Conservation (phyloP, 31 red algal genomes). For the Odonthalia washingtoniensis region DNA sequence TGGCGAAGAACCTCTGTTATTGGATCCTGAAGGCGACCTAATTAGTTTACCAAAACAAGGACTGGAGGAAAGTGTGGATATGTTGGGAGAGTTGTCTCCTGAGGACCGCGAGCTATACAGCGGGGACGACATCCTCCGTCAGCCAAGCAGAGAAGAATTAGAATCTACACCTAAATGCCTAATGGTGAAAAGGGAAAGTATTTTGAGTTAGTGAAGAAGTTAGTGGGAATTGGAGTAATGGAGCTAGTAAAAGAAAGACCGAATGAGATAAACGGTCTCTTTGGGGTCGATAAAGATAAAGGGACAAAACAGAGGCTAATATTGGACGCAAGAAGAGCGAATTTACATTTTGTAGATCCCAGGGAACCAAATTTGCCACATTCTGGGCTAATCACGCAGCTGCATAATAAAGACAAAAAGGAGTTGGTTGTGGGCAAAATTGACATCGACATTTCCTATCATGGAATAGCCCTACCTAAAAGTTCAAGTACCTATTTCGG, state of each 20-base stretch:
- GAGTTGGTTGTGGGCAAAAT: not conserved
- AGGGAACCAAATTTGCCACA: not conserved
- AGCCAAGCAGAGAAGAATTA: no score
- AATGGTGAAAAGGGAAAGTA: not conserved
- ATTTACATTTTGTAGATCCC: not conserved
- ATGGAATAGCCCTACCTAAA: not conserved
- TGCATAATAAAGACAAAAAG: not conserved
- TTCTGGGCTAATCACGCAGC: not conserved
- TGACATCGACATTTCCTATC: not conserved
- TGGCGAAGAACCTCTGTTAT: no score
- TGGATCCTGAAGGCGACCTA: no score
- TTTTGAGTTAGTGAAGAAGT: not conserved
- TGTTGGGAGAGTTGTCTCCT: no score
- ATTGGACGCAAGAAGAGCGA: not conserved
- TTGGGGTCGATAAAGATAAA: not conserved
- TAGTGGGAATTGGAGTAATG: not conserved
- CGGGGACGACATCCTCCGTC: no score
- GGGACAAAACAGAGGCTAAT: not conserved
- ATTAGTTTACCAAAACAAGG: no score
- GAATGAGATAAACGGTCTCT: not conserved
- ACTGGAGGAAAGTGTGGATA: no score
- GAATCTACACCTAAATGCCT: no score
- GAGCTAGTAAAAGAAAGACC: not conserved
- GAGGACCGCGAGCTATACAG: no score
- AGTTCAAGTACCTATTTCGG: no score